These are phyloP conservation scores for Kwoniella sp. DNA, from an alignment of 768 basidiomycete species.

Conservation along the genomic window DNA sequence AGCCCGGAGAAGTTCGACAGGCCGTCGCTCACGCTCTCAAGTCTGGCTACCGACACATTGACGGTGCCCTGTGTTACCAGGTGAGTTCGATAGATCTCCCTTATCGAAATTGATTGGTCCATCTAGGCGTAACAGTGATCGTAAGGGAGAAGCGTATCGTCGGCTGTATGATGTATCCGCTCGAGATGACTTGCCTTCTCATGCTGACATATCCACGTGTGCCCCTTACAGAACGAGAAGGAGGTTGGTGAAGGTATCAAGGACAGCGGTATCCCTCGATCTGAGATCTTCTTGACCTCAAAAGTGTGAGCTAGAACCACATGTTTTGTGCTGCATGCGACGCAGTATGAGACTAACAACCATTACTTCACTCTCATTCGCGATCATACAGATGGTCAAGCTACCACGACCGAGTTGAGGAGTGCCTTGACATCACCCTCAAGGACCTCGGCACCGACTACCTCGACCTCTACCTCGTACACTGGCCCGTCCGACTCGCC, in stretches of 20 bases:
- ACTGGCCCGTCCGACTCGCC: conserved; percentile 19
- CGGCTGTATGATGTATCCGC: conserved; percentile 8
- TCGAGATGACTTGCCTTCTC: conserved; percentile 28
- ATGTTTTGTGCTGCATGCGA: not conserved
- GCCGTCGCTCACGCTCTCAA: conserved; percentile 76
- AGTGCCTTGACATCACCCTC: conserved; percentile 72
- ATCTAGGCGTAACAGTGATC: too few relatives aligned
- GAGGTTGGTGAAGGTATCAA: conserved; percentile 83
- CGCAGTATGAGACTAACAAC: too few relatives aligned
- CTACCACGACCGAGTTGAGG: conserved; percentile 64
- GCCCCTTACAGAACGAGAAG: conserved; percentile 65
- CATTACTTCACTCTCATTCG: not conserved
- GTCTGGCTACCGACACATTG: conserved; percentile 68
- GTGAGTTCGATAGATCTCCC: too few relatives aligned
- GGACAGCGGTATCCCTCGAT: conserved; percentile 71
- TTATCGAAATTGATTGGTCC: not conserved
- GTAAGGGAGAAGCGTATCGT: too few relatives aligned
- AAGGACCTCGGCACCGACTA: conserved; percentile 71
- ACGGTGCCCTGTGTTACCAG: conserved; percentile 69
- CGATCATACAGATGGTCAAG: conserved; percentile 56
- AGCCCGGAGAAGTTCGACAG: conserved; percentile 69
- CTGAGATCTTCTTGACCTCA: conserved; percentile 73
- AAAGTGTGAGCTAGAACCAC: conserved; percentile 56
- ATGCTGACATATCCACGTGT: not conserved
- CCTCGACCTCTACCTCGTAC: conserved; percentile 70